phyloP scores from a whole-genome alignment of 1,284 basidiomycete genomes.

The Pyrrhoderma lamaoense region DNA sequence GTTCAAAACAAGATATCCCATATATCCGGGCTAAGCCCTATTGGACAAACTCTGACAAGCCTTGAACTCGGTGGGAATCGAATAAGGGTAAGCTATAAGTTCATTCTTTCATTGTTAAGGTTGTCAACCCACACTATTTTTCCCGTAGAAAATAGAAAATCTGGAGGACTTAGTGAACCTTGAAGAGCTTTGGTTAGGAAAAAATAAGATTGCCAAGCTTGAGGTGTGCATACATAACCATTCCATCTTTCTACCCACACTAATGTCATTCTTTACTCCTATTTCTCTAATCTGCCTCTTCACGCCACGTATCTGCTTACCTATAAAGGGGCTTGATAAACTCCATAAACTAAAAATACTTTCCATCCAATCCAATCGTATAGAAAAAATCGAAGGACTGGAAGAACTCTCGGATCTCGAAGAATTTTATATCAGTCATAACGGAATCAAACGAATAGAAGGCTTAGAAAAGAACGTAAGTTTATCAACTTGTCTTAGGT shows the following conservation, averaged over 20 bases:
- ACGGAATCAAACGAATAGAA: conserved; percentile 81
- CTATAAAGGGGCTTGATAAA: conserved; percentile 50
- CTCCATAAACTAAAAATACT: conserved; percentile 74
- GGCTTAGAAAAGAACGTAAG: conserved; percentile 80
- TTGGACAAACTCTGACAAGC: conserved; percentile 71
- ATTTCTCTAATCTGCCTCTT: conserved; percentile 3
- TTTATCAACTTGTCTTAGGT: conserved; percentile 15
- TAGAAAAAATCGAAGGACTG: conserved; percentile 81
- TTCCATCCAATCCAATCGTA: conserved; percentile 89
- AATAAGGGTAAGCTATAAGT: conserved; percentile 61
- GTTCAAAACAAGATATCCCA: conserved; percentile 93
- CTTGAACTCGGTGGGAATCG: conserved; percentile 92
- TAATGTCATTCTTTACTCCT: not conserved
- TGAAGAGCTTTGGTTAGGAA: conserved; percentile 94
- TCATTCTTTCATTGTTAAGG: conserved; percentile 10
- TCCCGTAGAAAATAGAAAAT: conserved; percentile 75
- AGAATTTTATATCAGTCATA: conserved; percentile 93
- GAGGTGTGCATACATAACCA: conserved; percentile 55
- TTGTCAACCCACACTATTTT: not conserved
- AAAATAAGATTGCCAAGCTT: conserved; percentile 90
- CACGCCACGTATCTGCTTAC: conserved; percentile 3
- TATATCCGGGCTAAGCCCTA: conserved; percentile 50
- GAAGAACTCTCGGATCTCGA: conserved; percentile 70
- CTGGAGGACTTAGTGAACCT: conserved; percentile 76
- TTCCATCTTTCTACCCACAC: too few species aligned